Evolutionary conservation across 2,329 filamentous ascomycete genomes (phyloP), one percentile per base, ranked within the genome.

Genomic region (Aspergillus intermedius): DNA sequence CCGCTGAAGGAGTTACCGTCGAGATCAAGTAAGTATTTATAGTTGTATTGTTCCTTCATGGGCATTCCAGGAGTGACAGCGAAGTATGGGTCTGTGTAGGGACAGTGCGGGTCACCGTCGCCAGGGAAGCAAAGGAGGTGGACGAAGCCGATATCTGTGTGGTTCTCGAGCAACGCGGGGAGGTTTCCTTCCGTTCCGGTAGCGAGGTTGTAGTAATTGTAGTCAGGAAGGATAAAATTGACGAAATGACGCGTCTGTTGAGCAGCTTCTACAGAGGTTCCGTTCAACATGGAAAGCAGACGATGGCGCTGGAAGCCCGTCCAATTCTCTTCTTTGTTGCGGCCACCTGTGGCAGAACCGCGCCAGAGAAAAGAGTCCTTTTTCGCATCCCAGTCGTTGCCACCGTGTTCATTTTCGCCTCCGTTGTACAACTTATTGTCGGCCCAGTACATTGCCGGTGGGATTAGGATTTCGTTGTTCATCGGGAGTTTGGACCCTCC

Each of bases 1-100:
- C 83, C 84, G 22, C 80, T 84, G 60, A 86, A 86, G 1, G 77
- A 81, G 68, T 86, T 83, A 25, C 87, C 88, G 65, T 91, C 88
- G 48, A 91, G 78, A 62, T 93, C 88, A 0, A 85, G 81, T 2
- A 91, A 74, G 60, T 81, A 87, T 63, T 89, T 91, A 69, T 75
- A 73, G 2, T 62, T 52, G 59, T 73, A 78, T 51, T 72, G 69
- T n/a, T 74, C 55, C 4, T 59, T 55, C 44, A 60, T 54, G 2
- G 65, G 52, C 15, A 35, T 35, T 6, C 49, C 46, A 1, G 58
- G 49, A 3, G 60, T 61, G n/a, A 68, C 49, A 5, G 51, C 17
- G 50, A 70, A 75, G 53, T 70, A 72, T 1, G 62, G 60, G 28
- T 70, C 68, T 1, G 72, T 72, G 55, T 79, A 77, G 3, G 68